Base-by-base conservation (phyloP, 73 alveolate species). In the Blepharisma japonicum region DNA sequence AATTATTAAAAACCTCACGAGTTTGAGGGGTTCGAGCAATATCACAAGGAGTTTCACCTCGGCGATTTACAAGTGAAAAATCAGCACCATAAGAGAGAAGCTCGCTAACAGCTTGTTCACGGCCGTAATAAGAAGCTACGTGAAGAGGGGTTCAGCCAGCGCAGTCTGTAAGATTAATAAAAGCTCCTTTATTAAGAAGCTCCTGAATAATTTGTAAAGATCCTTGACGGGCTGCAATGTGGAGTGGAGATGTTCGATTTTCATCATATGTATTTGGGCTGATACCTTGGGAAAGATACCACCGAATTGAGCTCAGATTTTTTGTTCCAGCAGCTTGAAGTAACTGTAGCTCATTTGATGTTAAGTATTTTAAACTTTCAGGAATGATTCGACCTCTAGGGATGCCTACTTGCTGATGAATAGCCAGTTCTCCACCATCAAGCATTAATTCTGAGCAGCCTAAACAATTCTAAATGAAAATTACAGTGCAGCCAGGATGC, bases 41-140 rank as follows among this genome's bases (percentile, higher is more conserved):
- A 5, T 70, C 80, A 11, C 80, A 70, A 39, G 80, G 80, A 2
- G 80, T 70, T 70, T 70, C 68, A 14, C 80, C 80, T 39, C 80
- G 0, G 20, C 80, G 20, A 70, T 70, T 70, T 1, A 45, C 66
- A 7, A 70, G n/a, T n/a, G 80, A 11, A 45, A 39, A 39, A 45
- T 70, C 80, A 1, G 80, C 80, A 11, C 66, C 80, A 45, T 70
- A 45, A 9, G n/a, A 14, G 20, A 70, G 25, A 11, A 70, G 80
- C 42, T 45, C 68, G 4, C 5, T 70, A 38, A 45, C 80, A 1
- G 66, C 66, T 7, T n/a, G 14, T 7, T 72, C 68, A 14, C 80
- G 23, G 20, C 66, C 66, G 25, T 70, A 70, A 70, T 70, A 70
- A 1, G 80, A 18, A 38, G 80, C 80, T 9, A 70, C 80, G 39